Percentiles rank a stretch among this genome's conserved stretches.
Conservation (phyloP, 176 grass and related monocot species). For the Phoenix dactylifera region DNA sequence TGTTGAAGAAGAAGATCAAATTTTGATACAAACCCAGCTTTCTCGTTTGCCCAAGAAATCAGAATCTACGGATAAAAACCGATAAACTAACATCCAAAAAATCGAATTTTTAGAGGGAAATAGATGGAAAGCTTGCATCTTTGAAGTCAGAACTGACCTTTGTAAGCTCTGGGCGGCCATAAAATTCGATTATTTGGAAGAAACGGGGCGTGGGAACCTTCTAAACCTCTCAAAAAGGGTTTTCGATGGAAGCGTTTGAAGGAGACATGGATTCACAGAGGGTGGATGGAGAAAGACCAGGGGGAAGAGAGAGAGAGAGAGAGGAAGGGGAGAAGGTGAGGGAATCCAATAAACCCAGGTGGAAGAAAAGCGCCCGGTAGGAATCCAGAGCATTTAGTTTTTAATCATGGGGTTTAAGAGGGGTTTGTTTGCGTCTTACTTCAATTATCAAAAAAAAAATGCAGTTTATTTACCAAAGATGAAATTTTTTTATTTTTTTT, state of each 20-base stretch:
- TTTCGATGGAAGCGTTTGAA: not conserved
- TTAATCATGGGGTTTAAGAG: no score
- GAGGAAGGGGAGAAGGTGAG: not conserved
- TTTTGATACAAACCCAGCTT: not conserved
- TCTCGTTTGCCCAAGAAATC: not conserved
- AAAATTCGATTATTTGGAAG: not conserved
- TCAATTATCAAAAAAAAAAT: constrained; percentile 15
- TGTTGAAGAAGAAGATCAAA: not conserved
- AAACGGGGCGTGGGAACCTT: constrained; percentile 1
- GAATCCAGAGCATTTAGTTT: no score
- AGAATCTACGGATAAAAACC: not conserved
- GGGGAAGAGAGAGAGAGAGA: not conserved
- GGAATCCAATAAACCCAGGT: not conserved
- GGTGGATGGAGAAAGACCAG: not conserved
- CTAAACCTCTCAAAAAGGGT: not conserved
- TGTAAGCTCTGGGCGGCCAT: not conserved
- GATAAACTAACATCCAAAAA: constrained; percentile 3
- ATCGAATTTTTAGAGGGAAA: constrained; percentile 12
- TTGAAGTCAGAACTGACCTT: constrained; percentile 5
- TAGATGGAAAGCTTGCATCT: not conserved
- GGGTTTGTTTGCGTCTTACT: constrained; percentile 35
- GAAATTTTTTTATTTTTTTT: constrained; percentile 1
- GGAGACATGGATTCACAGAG: not conserved
- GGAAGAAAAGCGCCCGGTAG: no score
- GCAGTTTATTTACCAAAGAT: constrained; percentile 16